Percentiles rank a stretch among this genome's conserved stretches.
Conservation (phyloP, 371 early-diverging fungal species). For the Nematocida ironsii region DNA sequence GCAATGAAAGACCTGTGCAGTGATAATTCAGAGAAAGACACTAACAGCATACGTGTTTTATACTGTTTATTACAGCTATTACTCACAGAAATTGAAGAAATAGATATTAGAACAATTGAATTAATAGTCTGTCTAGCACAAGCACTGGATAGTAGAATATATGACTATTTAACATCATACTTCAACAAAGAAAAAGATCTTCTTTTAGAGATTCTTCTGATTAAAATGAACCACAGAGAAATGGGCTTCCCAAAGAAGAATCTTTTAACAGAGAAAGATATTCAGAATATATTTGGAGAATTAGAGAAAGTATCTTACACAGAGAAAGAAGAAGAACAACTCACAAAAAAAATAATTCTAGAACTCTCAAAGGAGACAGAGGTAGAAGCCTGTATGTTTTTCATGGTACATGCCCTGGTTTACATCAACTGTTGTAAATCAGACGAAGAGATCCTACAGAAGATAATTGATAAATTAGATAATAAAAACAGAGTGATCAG, state of each 20-base stretch:
- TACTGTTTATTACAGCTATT: slow-evolving; percentile 20
- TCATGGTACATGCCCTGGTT: neutral
- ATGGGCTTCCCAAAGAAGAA: slow-evolving; percentile 19
- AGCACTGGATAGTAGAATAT: slow-evolving; percentile 27
- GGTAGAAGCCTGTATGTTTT: neutral
- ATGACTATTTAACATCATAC: slow-evolving; percentile 36
- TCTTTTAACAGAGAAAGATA: slow-evolving; percentile 20
- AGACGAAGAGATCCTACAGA: slow-evolving; percentile 20
- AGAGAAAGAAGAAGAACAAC: slow-evolving; percentile 10
- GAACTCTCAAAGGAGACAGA: slow-evolving; percentile 24
- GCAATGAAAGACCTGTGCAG: neutral
- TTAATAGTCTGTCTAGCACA: slow-evolving; percentile 28
- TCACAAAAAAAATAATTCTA: slow-evolving; percentile 20
- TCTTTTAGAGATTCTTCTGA: slow-evolving; percentile 43
- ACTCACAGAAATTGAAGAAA: slow-evolving; percentile 38
- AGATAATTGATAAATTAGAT: slow-evolving; percentile 11
- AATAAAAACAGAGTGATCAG: slow-evolving; percentile 44
- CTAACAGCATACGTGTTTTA: neutral
- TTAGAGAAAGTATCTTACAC: slow-evolving; percentile 5
- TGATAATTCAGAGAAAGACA: neutral
- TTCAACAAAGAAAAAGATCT: slow-evolving; percentile 53
- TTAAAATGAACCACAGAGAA: slow-evolving; percentile 20
- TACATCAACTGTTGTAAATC: slow-evolving; percentile 9
- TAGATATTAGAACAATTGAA: slow-evolving; percentile 34
- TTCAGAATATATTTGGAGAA: slow-evolving; percentile 18